Percentiles rank a stretch among this genome's conserved stretches.
Evolutionary conservation across 305 asterid genomes (phyloP).

Genomic region (Plantago rigida): DNA sequence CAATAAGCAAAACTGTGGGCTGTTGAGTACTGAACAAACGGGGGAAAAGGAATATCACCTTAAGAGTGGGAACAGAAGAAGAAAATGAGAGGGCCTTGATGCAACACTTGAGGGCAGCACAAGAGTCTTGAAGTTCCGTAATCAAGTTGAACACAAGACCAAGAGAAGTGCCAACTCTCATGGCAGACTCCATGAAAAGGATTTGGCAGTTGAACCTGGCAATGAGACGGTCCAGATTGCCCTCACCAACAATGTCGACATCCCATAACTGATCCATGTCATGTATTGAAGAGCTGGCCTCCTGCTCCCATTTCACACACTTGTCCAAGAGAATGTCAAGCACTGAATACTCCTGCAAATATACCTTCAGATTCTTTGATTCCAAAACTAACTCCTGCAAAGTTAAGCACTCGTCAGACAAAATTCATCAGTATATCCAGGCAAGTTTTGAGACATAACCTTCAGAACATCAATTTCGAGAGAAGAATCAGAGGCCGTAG

Average conservation of each 20-base stretch:
- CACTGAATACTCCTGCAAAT: slow-evolving; percentile 49
- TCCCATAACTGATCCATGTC: slow-evolving; percentile 47
- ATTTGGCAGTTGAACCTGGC: slow-evolving; percentile 41
- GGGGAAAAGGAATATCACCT: slow-evolving; percentile 42
- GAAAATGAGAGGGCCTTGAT: slow-evolving; percentile 47
- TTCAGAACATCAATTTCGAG: slow-evolving; percentile 51
- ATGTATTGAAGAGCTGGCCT: slow-evolving; percentile 50
- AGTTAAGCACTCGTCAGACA: slow-evolving; percentile 26
- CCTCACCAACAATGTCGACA: slow-evolving; percentile 28
- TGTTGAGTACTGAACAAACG: slow-evolving; percentile 3
- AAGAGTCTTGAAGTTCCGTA: slow-evolving; percentile 61
- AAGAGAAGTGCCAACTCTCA: slow-evolving; percentile 48
- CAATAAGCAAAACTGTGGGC: slow-evolving; percentile 19
- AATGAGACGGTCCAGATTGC: slow-evolving; percentile 31
- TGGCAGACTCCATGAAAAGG: slow-evolving; percentile 41
- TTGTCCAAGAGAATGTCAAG: slow-evolving; percentile 48
- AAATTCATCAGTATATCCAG: slow-evolving; percentile 19
- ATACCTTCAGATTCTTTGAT: slow-evolving; percentile 57
- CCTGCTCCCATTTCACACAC: slow-evolving; percentile 57
- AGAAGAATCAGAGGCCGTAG: slow-evolving; percentile 37
- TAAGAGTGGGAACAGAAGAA: slow-evolving; percentile 37
- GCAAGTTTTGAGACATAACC: slow-evolving; percentile 34
- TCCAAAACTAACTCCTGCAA: slow-evolving; percentile 68
- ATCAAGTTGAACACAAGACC: slow-evolving; percentile 48
- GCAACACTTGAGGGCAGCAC: slow-evolving; percentile 67